Evolutionary conservation across 139 green algal species (phyloP), one percentile per base, ranked within the genome.

Genomic region (Chlorella sorokiniana): DNA sequence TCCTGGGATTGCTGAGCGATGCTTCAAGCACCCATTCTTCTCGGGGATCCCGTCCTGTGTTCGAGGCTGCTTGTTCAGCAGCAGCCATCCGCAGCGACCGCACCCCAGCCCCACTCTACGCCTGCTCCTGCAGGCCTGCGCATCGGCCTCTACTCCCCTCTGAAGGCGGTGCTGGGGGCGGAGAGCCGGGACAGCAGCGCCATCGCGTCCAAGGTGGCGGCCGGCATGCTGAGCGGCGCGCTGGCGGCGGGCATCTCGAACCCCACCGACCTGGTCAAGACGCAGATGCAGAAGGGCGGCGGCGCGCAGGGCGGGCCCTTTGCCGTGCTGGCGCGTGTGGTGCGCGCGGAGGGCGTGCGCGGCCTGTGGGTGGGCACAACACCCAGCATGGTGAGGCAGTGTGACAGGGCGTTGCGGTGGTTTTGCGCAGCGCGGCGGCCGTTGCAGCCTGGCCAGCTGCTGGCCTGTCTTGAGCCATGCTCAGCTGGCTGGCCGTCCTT

Each of bases 251-350:
- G 83, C 4, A 80, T 94, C 14, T 93, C 90, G 1, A 96, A 93
- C 51, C 94, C 94, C 48, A 95, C 94, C 35, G 94, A 97, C 84
- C 88, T 98, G 0, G 85, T 96, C 3, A 96, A 96, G 70, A 83
- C 81, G 25, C 74, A 84, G 65, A 88, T 90, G 82, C 86, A 91
- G 80, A 61, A 52, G 35, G 35, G 79, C 52, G 79, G 73, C n/a
- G 78, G 73, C 62, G 71, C 56, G 3, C 40, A 42, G n/a, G 61
- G 79, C 1, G 85, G 76, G 4, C 81, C 83, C 0, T 81, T 86
- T 71, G 85, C 75, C 0, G 87, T 94, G 18, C 82, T 92, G 42
- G 77, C 82, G 1, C 16, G 78, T 0, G 84, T 96, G 22, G 69
- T 94, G 38, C 37, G 73, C 29, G 41, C 79, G 31, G 89, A 96